Evolutionary conservation across 1,284 basidiomycete species (phyloP).

Genomic region (Quambalaria eucalypti): DNA sequence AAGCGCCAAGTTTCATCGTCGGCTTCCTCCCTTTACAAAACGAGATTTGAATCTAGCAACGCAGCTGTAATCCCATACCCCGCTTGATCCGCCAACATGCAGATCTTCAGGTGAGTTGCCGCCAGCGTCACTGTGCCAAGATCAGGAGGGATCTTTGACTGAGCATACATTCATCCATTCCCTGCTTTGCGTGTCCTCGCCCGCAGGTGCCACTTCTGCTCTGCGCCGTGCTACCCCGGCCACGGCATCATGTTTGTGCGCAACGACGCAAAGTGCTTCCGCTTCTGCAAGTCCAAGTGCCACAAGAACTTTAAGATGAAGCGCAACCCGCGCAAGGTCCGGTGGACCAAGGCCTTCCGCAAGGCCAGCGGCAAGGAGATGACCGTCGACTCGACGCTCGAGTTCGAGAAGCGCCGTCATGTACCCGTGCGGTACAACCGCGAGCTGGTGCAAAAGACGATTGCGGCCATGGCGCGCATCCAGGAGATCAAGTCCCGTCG

Average conservation of each 20-base stretch:
- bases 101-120: neutral
- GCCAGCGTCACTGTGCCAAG: too few species aligned
- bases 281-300: slow-evolving; percentile 46
- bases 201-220: slow-evolving; percentile 57
- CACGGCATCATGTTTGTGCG: slow-evolving; percentile 53
- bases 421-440: slow-evolving; percentile 96
- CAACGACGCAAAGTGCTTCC: slow-evolving; percentile 41
- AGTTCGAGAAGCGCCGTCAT: slow-evolving; percentile 98
- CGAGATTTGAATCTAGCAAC: too few species aligned
- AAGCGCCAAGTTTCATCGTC: too few species aligned
- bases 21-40: too few species aligned
- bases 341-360: slow-evolving; percentile 99
- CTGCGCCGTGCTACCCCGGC: slow-evolving; percentile 85
- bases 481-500: slow-evolving; percentile 82
- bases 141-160: neutral
- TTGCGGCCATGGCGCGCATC: slow-evolving; percentile 92
- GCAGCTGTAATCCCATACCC: too few species aligned
- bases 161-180: neutral
- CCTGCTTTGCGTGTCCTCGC: neutral
- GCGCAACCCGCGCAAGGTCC: slow-evolving; percentile 95
- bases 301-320: slow-evolving; percentile 72
- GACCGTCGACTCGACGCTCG: slow-evolving; percentile 97
- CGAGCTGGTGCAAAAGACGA: slow-evolving; percentile 83
- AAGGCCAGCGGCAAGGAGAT: slow-evolving; percentile 99
- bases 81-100: neutral